Evolutionary conservation across 345 rosid genomes (phyloP), one percentile per base, ranked within the genome.

Genomic region (Mallotus nudiflorus): DNA sequence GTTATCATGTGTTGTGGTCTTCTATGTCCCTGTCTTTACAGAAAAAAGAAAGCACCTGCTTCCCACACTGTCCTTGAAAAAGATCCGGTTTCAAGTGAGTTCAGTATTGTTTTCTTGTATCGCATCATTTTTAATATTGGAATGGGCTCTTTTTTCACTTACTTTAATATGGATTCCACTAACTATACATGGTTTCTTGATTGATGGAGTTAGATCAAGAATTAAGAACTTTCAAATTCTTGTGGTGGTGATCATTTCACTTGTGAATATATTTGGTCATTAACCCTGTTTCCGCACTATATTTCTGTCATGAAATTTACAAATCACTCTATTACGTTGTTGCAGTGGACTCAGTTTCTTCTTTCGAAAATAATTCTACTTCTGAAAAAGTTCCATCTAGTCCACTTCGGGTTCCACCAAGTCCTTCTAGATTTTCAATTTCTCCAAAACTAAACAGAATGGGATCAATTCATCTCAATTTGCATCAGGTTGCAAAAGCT

Each of bases 351-450:
- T 86, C 92, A 68, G 68, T 66, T 74, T 74, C 93, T 62, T 74
- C 91, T 42, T 83, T 79, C 12, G 86, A 82, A 72, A 84, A 67
- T 68, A 85, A 65, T 53, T 72, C 95, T 52, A 75, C 79, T 75
- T 40, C 89, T 57, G 97, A 88, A 19, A 90, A 85, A 77, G 69
- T 83, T 63, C 96, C 89, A 20, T 82, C 87, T 28, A 91, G 91
- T 76, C 97, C 97, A 20, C 74, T 78, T 35, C 85, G 92, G 35
- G 85, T 90, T 77, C 96, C 93, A 0, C 92, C 96, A 57, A 95
- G 96, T 82, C 99, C 98, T 82, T 98, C 98, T 40, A 86, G 85
- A 82, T 88, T 85, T 77, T 78, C 96, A 25, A 80, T 75, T 62
- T 90, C 98, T 71, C 97, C 97, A 13, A 78, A 85, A 75, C 92